A percentile compares a stretch with the other conserved stretches of the same genome.
These are phyloP conservation scores for Dactylella cylindrospora DNA, from an alignment of 2,329 filamentous ascomycete species.

Conservation along the genomic window DNA sequence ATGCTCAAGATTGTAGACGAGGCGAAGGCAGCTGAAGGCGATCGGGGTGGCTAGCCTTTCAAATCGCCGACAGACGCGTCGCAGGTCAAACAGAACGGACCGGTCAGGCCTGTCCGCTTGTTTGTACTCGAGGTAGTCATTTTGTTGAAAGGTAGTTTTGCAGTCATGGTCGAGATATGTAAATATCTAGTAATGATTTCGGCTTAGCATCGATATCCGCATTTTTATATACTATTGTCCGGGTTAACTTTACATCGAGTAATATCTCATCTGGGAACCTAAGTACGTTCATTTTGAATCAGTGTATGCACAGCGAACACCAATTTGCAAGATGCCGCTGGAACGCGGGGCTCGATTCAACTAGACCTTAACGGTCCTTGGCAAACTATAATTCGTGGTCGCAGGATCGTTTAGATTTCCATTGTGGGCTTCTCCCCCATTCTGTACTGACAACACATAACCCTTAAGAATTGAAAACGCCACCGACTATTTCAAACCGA, in stretches of 20 bases:
- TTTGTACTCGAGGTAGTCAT: neutral
- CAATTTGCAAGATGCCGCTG: too few species aligned
- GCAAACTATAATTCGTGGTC: too few species aligned
- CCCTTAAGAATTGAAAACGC: too few species aligned
- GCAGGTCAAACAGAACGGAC: conserved; percentile 2
- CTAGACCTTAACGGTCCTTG: too few species aligned
- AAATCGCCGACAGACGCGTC: conserved; percentile 4
- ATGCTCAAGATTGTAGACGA: conserved; percentile 3
- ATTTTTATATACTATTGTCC: too few species aligned
- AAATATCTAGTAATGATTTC: neutral
- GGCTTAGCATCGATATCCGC: too few species aligned
- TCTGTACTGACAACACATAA: too few species aligned
- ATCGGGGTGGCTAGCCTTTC: neutral
- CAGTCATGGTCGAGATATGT: neutral
- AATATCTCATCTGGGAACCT: conserved; percentile 1
- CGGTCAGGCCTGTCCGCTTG: neutral
- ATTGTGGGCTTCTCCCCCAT: too few species aligned
- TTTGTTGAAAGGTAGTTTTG: neutral
- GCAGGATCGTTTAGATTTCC: too few species aligned
- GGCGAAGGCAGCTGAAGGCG: neutral
- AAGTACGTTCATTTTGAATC: neutral
- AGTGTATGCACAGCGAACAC: neutral
- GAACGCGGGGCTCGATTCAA: too few species aligned
- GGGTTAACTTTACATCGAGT: neutral
- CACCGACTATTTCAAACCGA: too few species aligned